Conservation (phyloP, 441 rosid genomes). For the Adansonia gregorii region DNA sequence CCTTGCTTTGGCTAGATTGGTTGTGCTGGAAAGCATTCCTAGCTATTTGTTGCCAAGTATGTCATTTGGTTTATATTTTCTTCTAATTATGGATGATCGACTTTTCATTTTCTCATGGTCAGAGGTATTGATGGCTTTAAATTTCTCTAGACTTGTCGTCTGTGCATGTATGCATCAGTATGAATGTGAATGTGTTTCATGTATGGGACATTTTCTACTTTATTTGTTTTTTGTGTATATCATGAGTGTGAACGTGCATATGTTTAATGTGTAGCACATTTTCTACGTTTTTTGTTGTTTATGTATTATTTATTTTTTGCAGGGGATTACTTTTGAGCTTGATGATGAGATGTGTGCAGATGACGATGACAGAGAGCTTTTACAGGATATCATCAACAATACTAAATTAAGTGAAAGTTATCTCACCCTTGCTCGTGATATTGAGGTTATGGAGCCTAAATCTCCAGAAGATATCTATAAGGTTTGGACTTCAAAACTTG, state of each 20-base stretch:
- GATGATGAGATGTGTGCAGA: constrained; percentile 70
- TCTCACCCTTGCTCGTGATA: constrained; percentile 95
- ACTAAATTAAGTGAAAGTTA: constrained; percentile 81
- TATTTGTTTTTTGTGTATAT: neutral
- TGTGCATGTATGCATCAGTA: neutral
- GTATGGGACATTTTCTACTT: neutral
- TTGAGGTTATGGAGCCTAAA: constrained; percentile 99
- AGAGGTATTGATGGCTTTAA: neutral
- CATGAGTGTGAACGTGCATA: neutral
- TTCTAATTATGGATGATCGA: neutral
- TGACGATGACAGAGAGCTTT: constrained; percentile 59
- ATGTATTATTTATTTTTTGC: constrained; percentile 26
- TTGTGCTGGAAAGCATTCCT: neutral
- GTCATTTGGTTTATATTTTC: neutral
- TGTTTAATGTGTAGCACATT: neutral
- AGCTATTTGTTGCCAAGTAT: neutral
- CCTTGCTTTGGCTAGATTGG: neutral
- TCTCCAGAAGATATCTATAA: constrained; percentile 96
- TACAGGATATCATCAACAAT: constrained; percentile 89
- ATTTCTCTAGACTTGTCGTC: neutral
- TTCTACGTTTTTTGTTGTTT: neutral
- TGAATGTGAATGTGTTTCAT: neutral
- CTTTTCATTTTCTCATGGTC: neutral
- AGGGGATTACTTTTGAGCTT: constrained; percentile 80
- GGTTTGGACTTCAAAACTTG: constrained; percentile 45